Evolutionary conservation across 1,139 yeast genomes (phyloP).

Genomic region (Kurtzmaniella natalensis): DNA sequence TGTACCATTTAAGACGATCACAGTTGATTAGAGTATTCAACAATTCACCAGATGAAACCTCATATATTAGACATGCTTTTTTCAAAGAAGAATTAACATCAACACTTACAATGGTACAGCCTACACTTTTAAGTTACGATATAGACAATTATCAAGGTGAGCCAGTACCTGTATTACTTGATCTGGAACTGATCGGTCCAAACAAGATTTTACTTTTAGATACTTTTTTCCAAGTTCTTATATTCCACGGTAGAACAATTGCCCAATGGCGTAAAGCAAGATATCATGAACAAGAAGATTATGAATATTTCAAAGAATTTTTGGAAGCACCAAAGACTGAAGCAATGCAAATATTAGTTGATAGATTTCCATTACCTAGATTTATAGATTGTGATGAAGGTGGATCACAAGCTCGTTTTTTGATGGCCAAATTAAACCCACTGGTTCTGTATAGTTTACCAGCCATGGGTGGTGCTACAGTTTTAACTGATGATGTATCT

Average conservation of each 20-base stretch:
- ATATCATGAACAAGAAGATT: constrained; percentile 63
- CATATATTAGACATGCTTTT: constrained; percentile 62
- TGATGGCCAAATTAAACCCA: constrained; percentile 72
- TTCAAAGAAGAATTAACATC: constrained; percentile 65
- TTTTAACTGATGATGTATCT: constrained; percentile 68
- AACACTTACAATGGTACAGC: constrained; percentile 71
- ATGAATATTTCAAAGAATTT: constrained; percentile 55
- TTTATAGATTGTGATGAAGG: constrained; percentile 74
- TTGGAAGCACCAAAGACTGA: constrained; percentile 64
- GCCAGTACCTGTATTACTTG: constrained; percentile 62
- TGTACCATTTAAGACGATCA: constrained; percentile 68
- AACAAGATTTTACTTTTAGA: constrained; percentile 61
- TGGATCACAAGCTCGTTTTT: constrained; percentile 74
- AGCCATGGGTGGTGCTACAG: constrained; percentile 19
- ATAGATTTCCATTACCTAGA: constrained; percentile 69
- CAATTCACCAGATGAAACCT: constrained; percentile 77
- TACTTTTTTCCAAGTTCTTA: constrained; percentile 69
- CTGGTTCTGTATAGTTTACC: constrained; percentile 46
- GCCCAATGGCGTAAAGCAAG: constrained; percentile 70
- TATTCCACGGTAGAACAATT: constrained; percentile 63
- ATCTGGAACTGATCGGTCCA: constrained; percentile 61
- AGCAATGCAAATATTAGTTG: constrained; percentile 62
- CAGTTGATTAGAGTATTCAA: constrained; percentile 68
- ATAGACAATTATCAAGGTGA: constrained; percentile 43
- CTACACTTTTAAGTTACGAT: constrained; percentile 63